A percentile compares a stretch with the other conserved stretches of the same genome.
phyloP scores from a whole-genome alignment of 139 green algal species.

The Chlamydomonas sphaeroides region DNA sequence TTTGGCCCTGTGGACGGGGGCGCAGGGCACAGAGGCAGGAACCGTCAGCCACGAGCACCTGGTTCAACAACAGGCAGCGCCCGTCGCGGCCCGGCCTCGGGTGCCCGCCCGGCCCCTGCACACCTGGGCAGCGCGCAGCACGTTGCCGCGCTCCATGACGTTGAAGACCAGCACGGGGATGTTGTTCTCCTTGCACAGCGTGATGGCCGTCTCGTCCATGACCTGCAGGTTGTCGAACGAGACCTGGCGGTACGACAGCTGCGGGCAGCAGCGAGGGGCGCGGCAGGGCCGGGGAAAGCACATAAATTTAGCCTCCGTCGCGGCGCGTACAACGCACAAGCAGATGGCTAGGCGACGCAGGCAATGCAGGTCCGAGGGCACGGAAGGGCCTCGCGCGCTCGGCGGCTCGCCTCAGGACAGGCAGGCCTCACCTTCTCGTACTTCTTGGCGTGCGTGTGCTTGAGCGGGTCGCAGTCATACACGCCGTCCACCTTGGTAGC shows the following conservation, averaged over 20 bases:
- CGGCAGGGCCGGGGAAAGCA: background rate
- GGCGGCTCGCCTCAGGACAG: no score
- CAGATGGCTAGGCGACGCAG: no score
- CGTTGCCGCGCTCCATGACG: conserved; percentile 81
- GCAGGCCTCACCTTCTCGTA: conserved; percentile 63
- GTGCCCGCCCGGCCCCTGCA: no score
- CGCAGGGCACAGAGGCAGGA: no score
- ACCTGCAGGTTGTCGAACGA: conserved; percentile 68
- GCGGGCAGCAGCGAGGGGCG: background rate
- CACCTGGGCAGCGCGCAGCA: conserved; percentile 63
- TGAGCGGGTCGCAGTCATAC: conserved; percentile 90
- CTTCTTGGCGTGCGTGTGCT: conserved; percentile 75
- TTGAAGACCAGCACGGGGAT: conserved; percentile 97
- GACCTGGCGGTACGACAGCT: conserved; percentile 62
- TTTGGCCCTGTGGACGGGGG: no score
- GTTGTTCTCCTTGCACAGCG: conserved; percentile 96
- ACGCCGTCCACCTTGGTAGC: conserved; percentile 98
- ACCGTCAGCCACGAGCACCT: no score
- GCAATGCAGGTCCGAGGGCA: no score
- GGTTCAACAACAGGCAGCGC: no score
- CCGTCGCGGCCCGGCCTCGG: no score
- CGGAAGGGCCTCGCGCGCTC: no score
- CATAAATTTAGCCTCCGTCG: no score
- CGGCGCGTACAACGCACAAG: no score
- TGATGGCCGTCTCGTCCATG: conserved; percentile 98